Base-by-base conservation (phyloP, 2,329 filamentous ascomycete species). In the Purpureocillium takamizusanense region DNA sequence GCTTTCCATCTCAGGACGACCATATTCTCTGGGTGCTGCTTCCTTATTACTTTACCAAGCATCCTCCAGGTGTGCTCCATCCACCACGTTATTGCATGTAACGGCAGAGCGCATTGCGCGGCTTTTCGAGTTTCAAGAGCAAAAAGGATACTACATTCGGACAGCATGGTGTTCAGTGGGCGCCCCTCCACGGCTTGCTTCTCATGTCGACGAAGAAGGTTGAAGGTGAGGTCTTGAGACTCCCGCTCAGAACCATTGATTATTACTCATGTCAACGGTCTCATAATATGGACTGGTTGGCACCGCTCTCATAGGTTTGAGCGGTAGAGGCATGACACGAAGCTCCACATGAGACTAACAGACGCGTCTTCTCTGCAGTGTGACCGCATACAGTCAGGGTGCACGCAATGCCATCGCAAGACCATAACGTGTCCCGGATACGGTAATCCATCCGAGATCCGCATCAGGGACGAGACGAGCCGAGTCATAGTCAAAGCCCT, bases 341-440 rank as follows among this genome's bases (percentile, higher is more conserved):
- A n/a, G n/a, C n/a, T n/a, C n/a, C n/a, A n/a, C n/a, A n/a, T n/a
- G n/a, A 14, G 4, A 25, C 34, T 39, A 39, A 38, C 33, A 33
- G 35, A 25, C 17, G 13, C 8, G 9, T 23, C 14, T 31, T 10
- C 13, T 31, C 6, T 17, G n/a, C 30, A 55, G 52, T 55, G 52
- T 25, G 51, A 55, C 31, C 50, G 51, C 4, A 38, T 46, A 12
- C 44, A 48, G 23, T 34, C 47, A 11, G 45, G 46, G 16, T 55
- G 52, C 36, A 44, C 51, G 14, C 52, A 54, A 36, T 55, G 52
- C 42, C 42, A 36, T n/a, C 51, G 52, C 27, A 54, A 55, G 36
- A 43, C 46, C 15, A 46, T 51, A 18, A 15, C 29, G 6, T 55
- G 52, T 18, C 41, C 45, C 2, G 52, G 51, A 17, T 55, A 55